phyloP scores from a whole-genome alignment of 805 yeast species.

The Ogataea polymorpha region DNA sequence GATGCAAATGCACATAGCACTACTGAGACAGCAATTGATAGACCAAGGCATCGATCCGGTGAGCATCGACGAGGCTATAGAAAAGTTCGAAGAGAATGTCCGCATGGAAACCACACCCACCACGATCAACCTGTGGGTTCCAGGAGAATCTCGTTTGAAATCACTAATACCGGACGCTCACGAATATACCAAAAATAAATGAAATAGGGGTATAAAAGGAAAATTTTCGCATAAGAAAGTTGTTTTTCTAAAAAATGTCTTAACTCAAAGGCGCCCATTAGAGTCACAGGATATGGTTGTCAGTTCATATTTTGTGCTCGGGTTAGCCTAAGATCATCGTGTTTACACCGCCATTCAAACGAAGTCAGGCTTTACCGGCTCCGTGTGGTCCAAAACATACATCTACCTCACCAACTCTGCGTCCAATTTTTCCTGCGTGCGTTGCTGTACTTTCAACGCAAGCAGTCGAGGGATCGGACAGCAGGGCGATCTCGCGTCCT shows the following conservation, averaged over 20 bases:
- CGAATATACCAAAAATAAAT: conserved; percentile 51
- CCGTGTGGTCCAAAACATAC: conserved; percentile 76
- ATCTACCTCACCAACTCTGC: conserved; percentile 43
- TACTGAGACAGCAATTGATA: conserved; percentile 56
- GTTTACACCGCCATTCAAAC: conserved; percentile 9
- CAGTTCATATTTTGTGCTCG: conserved; percentile 76
- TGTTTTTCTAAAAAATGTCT: conserved; percentile 21
- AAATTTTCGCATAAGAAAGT: conserved; percentile 14
- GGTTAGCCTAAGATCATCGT: conserved; percentile 78
- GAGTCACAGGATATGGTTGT: conserved; percentile 60
- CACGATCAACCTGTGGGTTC: conserved; percentile 60
- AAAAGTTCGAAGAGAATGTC: conserved; percentile 57
- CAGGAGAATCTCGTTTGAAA: conserved; percentile 49
- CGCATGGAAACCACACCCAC: conserved; percentile 54
- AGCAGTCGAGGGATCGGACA: conserved; percentile 73
- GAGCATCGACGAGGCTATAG: conserved; percentile 48
- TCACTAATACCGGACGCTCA: conserved; percentile 54
- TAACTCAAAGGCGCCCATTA: conserved; percentile 73
- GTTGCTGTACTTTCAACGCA: conserved; percentile 60
- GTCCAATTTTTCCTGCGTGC: conserved; percentile 54
- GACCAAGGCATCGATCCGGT: conserved; percentile 60
- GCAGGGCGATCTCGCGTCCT: conserved; percentile 61
- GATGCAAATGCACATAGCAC: conserved; percentile 65
- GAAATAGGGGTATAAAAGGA: conserved; percentile 9
- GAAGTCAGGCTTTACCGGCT: conserved; percentile 5